Base-by-base conservation (phyloP, 179 eudicot species). In the Spinacia oleracea region DNA sequence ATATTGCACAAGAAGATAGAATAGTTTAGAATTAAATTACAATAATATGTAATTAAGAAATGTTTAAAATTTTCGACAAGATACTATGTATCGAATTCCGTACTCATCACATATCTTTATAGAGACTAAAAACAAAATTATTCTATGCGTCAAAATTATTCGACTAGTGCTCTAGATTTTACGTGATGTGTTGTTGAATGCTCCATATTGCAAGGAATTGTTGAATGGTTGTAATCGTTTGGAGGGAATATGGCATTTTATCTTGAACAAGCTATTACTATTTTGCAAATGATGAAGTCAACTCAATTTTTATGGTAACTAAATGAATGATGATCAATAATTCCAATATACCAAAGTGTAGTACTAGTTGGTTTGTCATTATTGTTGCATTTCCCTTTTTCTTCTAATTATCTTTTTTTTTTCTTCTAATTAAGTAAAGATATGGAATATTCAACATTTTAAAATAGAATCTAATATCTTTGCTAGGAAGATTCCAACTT, bases 361-460 rank as follows among this genome's bases (percentile, higher is more conserved):
- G 43, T 45, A 70, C 2, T 70, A 34, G 20, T 21, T 38, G 6
- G 21, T 51, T 7, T 14, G 21, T 48, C 58, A 71, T 48, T 6
- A 71, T 71, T 27, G 40, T 48, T 43, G 2, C 53, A 23, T 16
- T 50, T 48, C 15, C 18, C 29, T 42, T 42, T 20, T 6, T 18
- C 18, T 65, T 65, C n/a, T n/a, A n/a, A n/a, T n/a, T n/a, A n/a
- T 20, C 29, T 8, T 48, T 27, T 27, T 0, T 70, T 42, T 4
- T 5, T 43, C 11, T 40, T 43, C 1, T 48, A 29, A 60, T 71
- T 18, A 71, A 27, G 29, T 6, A 45, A 25, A 6, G 7, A 71
- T 6, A 71, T 15, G 42, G 42, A 48, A 71, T 71, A 71, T 71
- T 71, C 74, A 71, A 48, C 53, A 71, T 27, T 29, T 27, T 71